Conservation (phyloP, 2,329 filamentous ascomycete species). For the Tolypocladium pustulatum region DNA sequence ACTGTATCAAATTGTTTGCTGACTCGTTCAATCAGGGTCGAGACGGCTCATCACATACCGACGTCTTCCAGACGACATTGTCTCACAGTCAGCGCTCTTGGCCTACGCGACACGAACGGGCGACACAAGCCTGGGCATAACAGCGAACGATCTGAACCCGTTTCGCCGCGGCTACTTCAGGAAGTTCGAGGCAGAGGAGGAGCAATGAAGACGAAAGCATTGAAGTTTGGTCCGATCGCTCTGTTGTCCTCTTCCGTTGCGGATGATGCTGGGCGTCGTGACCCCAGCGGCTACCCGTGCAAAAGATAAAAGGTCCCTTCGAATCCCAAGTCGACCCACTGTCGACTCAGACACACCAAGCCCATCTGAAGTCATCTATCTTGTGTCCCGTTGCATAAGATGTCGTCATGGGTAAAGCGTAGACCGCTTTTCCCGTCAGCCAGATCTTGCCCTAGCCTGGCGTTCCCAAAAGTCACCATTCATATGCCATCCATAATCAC, state of each 20-base stretch:
- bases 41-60: conserved; percentile 80
- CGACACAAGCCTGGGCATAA: conserved; percentile 28
- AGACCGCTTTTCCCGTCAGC: neutral
- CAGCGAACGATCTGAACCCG: conserved; percentile 49
- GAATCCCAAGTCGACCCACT: neutral
- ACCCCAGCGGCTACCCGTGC: neutral
- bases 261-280: neutral
- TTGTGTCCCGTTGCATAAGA: neutral
- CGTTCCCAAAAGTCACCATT: neutral
- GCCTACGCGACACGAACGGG: conserved; percentile 19
- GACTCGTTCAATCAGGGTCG: conserved; percentile 52
- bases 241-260: neutral
- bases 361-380: neutral
- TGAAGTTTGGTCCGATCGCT: neutral
- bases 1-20: conserved; percentile 1
- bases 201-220: conserved; percentile 1
- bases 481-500: neutral
- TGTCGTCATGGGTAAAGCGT: neutral
- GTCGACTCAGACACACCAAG: neutral
- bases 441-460: neutral
- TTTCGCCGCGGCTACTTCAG: conserved; percentile 50
- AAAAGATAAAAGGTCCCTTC: neutral
- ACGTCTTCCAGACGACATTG: conserved; percentile 50
- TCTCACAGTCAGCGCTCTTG: conserved; percentile 33
- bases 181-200: conserved; percentile 31